Base-by-base conservation (phyloP, 2,329 filamentous ascomycete species). In the Pseudocercospora fijiensis region DNA sequence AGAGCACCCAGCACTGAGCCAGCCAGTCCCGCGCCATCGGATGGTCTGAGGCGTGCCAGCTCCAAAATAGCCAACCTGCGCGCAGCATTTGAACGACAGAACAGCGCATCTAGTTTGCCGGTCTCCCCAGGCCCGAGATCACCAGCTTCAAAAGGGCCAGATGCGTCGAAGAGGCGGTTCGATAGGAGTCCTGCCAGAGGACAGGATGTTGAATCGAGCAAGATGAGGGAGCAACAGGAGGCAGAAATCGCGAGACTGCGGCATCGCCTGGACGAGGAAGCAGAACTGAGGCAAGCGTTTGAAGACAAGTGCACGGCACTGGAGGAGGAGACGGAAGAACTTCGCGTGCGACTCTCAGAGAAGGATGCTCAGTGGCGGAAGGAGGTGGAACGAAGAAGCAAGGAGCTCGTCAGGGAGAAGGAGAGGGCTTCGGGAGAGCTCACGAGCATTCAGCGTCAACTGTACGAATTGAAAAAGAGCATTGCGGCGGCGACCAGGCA, bases 381-480 rank as follows among this genome's bases (percentile, higher is more conserved):
- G 20, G 67, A 68, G 43, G 24, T 64, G 53, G 66, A 68, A 20
- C 30, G 51, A 10, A 58, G 57, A n/a, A 61, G 27, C 20, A 58
- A 26, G 13, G 49, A 37, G 10, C 47, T 60, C 2, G 49, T 58
- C 11, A 55, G 56, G 28, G 65, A 68, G 41, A 68, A 61, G 60
- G 53, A 55, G 20, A 56, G 58, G 43, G 61, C 65, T 47, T 57
- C 64, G 53, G 65, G 66, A 18, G 70, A 70, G 57, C 63, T 65
- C 27, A 65, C 49, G 13, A 60, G 55, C 16, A 61, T 72, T 9
- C 69, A 84, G 59, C 79, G 80, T 2, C 88, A 91, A 75, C 82
- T 91, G 0, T 76, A 85, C 9, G 88, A 87, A 1, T 78, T 91
- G 64, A 91, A 91, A 80, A 86, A 87, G 69, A 90, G 85, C 79